phyloP scores from a whole-genome alignment of 2,329 filamentous ascomycete species.

The Chaetomiaceae sp. region DNA sequence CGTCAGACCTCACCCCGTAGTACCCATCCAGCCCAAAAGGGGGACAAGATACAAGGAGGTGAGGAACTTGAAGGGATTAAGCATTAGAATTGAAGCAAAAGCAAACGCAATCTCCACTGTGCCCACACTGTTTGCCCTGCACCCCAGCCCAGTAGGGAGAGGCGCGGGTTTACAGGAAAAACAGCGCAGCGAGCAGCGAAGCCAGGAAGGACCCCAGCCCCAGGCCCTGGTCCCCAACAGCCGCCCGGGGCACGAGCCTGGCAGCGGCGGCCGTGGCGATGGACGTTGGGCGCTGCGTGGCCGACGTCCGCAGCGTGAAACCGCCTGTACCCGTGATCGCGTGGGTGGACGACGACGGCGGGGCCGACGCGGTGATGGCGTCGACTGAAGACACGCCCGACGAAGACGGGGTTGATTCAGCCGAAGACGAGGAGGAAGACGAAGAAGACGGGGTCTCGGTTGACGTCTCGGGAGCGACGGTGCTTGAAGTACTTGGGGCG shows the following conservation, averaged over 20 bases:
- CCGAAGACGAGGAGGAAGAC: background rate
- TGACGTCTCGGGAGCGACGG: background rate
- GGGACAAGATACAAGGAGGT: too few species aligned
- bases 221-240: background rate
- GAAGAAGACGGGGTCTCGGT: background rate
- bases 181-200: background rate
- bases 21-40: too few species aligned
- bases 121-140: too few species aligned
- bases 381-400: background rate
- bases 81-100: too few species aligned
- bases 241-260: background rate
- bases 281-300: background rate
- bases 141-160: background rate
- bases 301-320: background rate
- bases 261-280: conserved; percentile 1
- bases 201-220: background rate
- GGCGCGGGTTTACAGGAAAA: background rate
- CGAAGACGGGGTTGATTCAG: background rate
- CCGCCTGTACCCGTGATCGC: background rate
- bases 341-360: background rate
- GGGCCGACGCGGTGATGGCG: background rate
- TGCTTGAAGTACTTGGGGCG: background rate
- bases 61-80: too few species aligned
- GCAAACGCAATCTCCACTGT: too few species aligned
- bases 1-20: too few species aligned